Base-by-base conservation (phyloP, 257 asterid genomes). In the Solanum virginianum region DNA sequence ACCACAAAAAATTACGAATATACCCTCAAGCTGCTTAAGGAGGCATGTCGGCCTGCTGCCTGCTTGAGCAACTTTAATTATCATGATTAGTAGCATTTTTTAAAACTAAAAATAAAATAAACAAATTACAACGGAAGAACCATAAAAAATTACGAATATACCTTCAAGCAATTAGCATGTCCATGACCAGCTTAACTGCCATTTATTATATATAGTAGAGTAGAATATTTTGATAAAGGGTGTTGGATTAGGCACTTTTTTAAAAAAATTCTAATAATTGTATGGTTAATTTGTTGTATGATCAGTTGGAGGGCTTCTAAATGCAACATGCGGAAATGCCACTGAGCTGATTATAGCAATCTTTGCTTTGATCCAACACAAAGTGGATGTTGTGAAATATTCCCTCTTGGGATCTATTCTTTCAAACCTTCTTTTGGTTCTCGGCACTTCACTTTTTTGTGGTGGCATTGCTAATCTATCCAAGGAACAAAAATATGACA, bases 241-340 rank as follows among this genome's bases (percentile, higher is more conserved):
- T 17, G 13, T 36, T 17, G 49, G 3, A 69, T 20, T 36, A 7
- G 9, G 1, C 1, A 3, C 6, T 36, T 4, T 36, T 36, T 4
- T 36, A 4, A 36, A 4, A 36, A 36, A 4, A 24, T 80, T 49
- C 13, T 56, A 54, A 57, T 60, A 12, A n/a, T 10, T 83, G 17
- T 63, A 8, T 53, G 26, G 22, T 83, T 68, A 41, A 68, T 66
- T 53, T 51, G 60, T 60, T 59, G 24, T 7, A 15, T 51, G 18
- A 79, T 85, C 94, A 96, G 99, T 95, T 88, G 99, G 99, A 49
- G 99, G 99, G 49, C 98, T 96, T 70, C 86, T 96, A 69, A 96
- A 96, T 86, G 99, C 99, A 41, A 96, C 99, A 43, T 96, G 98
- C 88, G 99, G 99, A 70, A 96, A 96, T 88, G 98, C 98, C 0